Conservation (phyloP, 2,329 filamentous ascomycete genomes). For the Neocatenulostroma microsporum region DNA sequence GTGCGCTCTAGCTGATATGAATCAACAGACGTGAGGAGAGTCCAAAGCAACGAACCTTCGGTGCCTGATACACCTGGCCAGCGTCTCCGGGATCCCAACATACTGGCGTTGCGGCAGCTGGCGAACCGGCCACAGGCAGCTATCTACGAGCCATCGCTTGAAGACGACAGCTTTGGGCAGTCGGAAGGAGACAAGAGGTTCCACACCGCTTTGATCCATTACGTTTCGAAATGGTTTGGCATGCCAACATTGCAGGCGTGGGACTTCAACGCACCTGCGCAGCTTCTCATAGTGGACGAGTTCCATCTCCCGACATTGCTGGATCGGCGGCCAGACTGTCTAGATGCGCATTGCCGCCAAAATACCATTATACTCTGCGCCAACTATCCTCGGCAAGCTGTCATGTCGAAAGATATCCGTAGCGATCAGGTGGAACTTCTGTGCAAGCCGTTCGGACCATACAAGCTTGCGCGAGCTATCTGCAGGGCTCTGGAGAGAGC, state of each 20-base stretch:
- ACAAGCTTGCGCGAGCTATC: conserved; percentile 14
- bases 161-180: conserved; percentile 17
- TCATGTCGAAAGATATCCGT: conserved; percentile 16
- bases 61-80: too few relatives aligned
- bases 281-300: conserved; percentile 19
- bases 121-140: conserved; percentile 18
- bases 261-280: conserved; percentile 14
- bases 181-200: conserved; percentile 14
- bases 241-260: conserved; percentile 19
- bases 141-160: conserved; percentile 17
- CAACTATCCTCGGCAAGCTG: conserved; percentile 21
- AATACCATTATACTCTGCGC: conserved; percentile 30
- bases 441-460: conserved; percentile 17
- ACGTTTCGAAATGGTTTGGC: conserved; percentile 17
- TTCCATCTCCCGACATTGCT: conserved; percentile 17
- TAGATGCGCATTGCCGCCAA: conserved; percentile 12
- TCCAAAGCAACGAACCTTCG: too few relatives aligned
- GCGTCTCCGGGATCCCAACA: conserved; percentile 36
- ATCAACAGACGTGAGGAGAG: too few relatives aligned
- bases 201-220: conserved; percentile 16
- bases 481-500: conserved; percentile 13
- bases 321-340: conserved; percentile 9
- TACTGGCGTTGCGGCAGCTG: conserved; percentile 40
- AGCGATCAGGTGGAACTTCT: conserved; percentile 14
- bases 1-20: too few relatives aligned